A percentile compares a stretch with the other conserved stretches of the same genome.
phyloP scores from a whole-genome alignment of 345 rosid genomes.

The Acer negundo region DNA sequence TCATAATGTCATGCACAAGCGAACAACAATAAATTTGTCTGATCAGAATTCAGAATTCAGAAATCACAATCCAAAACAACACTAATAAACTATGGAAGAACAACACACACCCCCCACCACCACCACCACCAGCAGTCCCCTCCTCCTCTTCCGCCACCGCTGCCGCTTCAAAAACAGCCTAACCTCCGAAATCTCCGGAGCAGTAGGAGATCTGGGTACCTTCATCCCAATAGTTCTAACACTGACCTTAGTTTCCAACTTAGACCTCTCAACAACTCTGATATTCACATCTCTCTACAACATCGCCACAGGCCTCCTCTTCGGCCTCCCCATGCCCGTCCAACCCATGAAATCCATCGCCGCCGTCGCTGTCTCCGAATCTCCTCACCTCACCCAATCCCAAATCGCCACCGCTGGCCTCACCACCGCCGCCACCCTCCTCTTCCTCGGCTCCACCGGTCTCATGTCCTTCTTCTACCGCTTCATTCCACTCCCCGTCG shows the following conservation, averaged over 20 bases:
- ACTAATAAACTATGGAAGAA: slow-evolving; percentile 1
- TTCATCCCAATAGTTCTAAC: slow-evolving; percentile 77
- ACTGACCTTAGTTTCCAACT: slow-evolving; percentile 64
- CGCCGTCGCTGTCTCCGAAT: slow-evolving; percentile 72
- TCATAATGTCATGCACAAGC: too few relatives aligned
- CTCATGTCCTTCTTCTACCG: slow-evolving; percentile 77
- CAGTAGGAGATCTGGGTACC: slow-evolving; percentile 84
- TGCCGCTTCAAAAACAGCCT: slow-evolving; percentile 43
- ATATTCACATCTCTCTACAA: slow-evolving; percentile 77
- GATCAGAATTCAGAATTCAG: not conserved
- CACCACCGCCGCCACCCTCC: slow-evolving; percentile 59
- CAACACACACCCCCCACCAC: slow-evolving; percentile 13
- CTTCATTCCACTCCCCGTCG: slow-evolving; percentile 80
- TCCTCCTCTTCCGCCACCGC: slow-evolving; percentile 37
- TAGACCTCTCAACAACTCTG: slow-evolving; percentile 73
- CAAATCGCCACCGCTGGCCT: slow-evolving; percentile 72
- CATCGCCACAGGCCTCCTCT: slow-evolving; percentile 77
- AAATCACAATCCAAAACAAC: not conserved
- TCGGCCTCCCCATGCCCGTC: slow-evolving; percentile 82
- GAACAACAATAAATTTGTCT: too few relatives aligned
- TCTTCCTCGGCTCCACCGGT: slow-evolving; percentile 69
- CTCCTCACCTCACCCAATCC: slow-evolving; percentile 63
- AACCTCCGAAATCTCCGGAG: slow-evolving; percentile 74
- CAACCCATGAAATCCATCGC: slow-evolving; percentile 93
- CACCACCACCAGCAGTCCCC: slow-evolving; percentile 28